Evolutionary conservation across 2,329 filamentous ascomycete genomes (phyloP), one percentile per base, ranked within the genome.

Genomic region (Fusarium brachygibbosum): DNA sequence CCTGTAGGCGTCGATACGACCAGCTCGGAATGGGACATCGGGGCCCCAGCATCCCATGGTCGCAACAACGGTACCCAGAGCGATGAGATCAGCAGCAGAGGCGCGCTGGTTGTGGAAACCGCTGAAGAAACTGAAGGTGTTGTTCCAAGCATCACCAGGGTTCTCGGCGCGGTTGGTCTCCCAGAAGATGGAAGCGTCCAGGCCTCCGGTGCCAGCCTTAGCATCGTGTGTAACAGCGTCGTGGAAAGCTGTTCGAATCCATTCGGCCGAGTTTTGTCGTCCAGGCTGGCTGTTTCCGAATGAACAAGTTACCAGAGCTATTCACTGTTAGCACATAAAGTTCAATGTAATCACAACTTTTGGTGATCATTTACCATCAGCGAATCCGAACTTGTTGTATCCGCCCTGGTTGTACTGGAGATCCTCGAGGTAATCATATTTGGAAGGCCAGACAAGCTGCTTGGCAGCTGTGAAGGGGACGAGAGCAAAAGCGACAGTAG

Each of bases 31-130:
- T 0, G 76, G 71, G 25, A 80, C 72, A 17, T 63, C 50, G 4
- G 72, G 51, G 46, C 71, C 58, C 3, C 54, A 14, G 31, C 71
- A 89, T 3, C 83, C 80, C 32, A 85, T 81, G 9, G 86, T 62
- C 19, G 77, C 71, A 4, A 74, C 62, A 2, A 78, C 65, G 1
- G 76, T 73, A 11, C 75, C 72, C 40, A 80, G 68, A 9, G 79
- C 78, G 1, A 80, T 62, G 4, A 80, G 68, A 44, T 80, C 79
- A 0, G 79, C 55, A 4, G 70, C 71, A 2, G 46, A 58, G 1
- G 66, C 53, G 0, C 62, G 62, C 5, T 28, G 51, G 14, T 42
- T 68, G 29, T 68, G 32, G 19, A 70, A 58, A 21, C 46, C 44
- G 0, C 16, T 34, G 38, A 73, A 73, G 64, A 84, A 86, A 38